A percentile compares a stretch with the other conserved stretches of the same genome.
phyloP scores from a whole-genome alignment of 2,329 filamentous ascomycete species.

The Onygenales sp. region DNA sequence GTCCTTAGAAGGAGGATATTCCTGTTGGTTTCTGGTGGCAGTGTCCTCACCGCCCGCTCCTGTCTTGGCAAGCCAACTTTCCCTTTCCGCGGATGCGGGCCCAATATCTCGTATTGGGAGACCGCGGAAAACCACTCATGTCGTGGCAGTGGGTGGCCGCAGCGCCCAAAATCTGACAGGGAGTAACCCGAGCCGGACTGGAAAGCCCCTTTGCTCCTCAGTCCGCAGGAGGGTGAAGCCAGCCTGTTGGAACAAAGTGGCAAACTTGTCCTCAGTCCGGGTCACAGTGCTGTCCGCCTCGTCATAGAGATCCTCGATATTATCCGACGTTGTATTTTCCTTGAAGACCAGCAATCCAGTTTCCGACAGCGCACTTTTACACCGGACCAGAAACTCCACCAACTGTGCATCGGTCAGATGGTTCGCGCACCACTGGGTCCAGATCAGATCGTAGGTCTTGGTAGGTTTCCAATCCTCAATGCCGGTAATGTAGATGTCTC shows the following conservation, averaged over 20 bases:
- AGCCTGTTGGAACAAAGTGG: slow-evolving; percentile 57
- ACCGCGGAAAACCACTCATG: neutral
- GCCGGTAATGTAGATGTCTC: slow-evolving; percentile 60
- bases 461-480: slow-evolving; percentile 59
- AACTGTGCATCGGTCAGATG: slow-evolving; percentile 70
- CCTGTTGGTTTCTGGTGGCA: too few species aligned
- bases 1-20: too few species aligned
- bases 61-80: too few species aligned
- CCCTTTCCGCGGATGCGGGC: too few species aligned
- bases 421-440: slow-evolving; percentile 84
- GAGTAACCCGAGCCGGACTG: slow-evolving; percentile 50
- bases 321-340: slow-evolving; percentile 61
- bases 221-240: slow-evolving; percentile 58
- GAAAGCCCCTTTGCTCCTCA: slow-evolving; percentile 65
- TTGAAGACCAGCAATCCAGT: slow-evolving; percentile 57
- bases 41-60: too few species aligned
- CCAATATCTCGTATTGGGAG: too few species aligned
- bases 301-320: slow-evolving; percentile 61
- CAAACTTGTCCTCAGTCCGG: slow-evolving; percentile 63
- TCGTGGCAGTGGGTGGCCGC: slow-evolving; percentile 22
- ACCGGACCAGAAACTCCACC: slow-evolving; percentile 54
- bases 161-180: slow-evolving; percentile 74
- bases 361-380: slow-evolving; percentile 41
- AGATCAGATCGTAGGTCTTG: slow-evolving; percentile 66
- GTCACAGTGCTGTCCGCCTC: slow-evolving; percentile 69